Evolutionary conservation across 2,329 filamentous ascomycete species (phyloP).

Genomic region (Fusarium clavum): DNA sequence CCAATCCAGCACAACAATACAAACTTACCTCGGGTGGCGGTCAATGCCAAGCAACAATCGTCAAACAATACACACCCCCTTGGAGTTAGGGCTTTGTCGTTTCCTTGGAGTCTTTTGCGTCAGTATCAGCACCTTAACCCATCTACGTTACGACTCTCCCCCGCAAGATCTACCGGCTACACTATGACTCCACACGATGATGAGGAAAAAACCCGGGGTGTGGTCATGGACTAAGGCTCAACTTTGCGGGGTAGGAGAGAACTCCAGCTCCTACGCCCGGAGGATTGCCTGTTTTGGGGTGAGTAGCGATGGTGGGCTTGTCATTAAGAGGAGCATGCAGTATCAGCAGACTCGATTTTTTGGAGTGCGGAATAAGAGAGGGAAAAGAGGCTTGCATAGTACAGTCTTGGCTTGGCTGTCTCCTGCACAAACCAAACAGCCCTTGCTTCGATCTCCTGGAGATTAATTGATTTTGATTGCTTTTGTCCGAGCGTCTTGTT

Average conservation of each 20-base stretch:
- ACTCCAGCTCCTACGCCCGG: constrained; percentile 36
- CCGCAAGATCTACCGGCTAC: constrained; percentile 44
- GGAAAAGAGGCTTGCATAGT: constrained; percentile 17
- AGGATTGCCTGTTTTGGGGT: constrained; percentile 41
- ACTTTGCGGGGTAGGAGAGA: constrained; percentile 43
- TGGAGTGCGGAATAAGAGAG: background rate
- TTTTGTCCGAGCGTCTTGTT: constrained; percentile 20
- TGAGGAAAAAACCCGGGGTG: constrained; percentile 30
- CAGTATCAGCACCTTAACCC: constrained; percentile 10
- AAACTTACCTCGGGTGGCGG: constrained; percentile 46
- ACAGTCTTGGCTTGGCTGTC: constrained; percentile 19
- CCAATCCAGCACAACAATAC: constrained; percentile 33
- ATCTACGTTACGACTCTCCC: constrained; percentile 18
- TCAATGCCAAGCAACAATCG: constrained; percentile 19
- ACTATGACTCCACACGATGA: constrained; percentile 13
- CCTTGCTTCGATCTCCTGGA: background rate
- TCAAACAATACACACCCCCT: constrained; percentile 8
- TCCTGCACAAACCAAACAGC: background rate
- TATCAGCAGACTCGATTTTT: constrained; percentile 19
- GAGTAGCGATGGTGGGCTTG: constrained; percentile 40
- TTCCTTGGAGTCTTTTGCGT: background rate
- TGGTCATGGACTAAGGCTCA: constrained; percentile 8
- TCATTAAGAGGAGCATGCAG: constrained; percentile 16
- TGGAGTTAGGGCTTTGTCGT: background rate
- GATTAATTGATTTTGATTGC: constrained; percentile 9